Evolutionary conservation across 495 filamentous ascomycete species (phyloP).

Genomic region (Daldinia childiae): DNA sequence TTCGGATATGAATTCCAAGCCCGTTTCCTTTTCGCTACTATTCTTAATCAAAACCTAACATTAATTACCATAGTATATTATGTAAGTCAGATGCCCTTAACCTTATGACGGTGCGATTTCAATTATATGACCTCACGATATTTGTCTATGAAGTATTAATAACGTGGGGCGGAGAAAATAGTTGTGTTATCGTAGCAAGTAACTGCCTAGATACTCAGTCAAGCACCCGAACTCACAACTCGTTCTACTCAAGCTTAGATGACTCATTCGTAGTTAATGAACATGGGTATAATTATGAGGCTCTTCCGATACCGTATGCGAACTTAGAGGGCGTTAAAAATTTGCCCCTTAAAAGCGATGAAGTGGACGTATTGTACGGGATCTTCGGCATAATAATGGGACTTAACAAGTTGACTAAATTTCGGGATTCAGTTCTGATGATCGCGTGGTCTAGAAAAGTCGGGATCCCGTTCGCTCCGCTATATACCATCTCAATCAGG

Average conservation of each 20-base stretch:
- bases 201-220: not conserved
- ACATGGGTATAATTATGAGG: not conserved
- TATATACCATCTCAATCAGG: not conserved
- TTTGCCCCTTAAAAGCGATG: not conserved
- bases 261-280: not conserved
- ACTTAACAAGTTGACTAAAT: not conserved
- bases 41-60: no score
- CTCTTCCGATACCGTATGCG: not conserved
- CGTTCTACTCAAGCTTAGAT: not conserved
- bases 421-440: not conserved
- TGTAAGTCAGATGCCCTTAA: not conserved
- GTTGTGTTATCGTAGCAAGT: not conserved
- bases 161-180: not conserved
- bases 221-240: not conserved
- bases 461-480: not conserved
- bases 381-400: slow-evolving; percentile 1
- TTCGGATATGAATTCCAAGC: no score
- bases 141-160: not conserved
- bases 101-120: not conserved
- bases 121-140: not conserved
- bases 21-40: no score
- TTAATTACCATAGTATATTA: no score
- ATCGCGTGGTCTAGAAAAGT: slow-evolving; percentile 1
- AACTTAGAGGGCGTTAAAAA: not conserved
- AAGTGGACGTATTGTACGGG: not conserved